These are phyloP conservation scores for Oryza glumipatula DNA, from an alignment of 176 grass and related monocot species.

Conservation along the genomic window DNA sequence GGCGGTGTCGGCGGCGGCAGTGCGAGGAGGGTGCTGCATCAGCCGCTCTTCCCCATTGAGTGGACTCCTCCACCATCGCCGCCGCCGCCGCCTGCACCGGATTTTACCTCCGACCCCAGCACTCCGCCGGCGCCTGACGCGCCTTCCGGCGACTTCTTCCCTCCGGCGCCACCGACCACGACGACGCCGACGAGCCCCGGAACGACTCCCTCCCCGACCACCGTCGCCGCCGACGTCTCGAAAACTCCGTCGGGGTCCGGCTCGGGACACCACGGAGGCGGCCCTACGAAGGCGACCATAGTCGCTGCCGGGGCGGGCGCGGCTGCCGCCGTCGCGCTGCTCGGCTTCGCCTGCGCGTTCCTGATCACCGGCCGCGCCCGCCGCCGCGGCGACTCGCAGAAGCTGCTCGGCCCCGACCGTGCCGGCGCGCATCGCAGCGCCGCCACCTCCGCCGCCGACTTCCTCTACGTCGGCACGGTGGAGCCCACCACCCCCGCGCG, in stretches of 20 bases:
- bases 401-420: constrained; percentile 63
- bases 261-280: constrained; percentile 11
- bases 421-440: constrained; percentile 21
- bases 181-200: neutral
- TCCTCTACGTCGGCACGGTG: constrained; percentile 82
- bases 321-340: constrained; percentile 42
- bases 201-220: constrained; percentile 38
- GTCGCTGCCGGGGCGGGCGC: constrained; percentile 50
- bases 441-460: constrained; percentile 47
- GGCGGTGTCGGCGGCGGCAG: constrained; percentile 10
- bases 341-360: constrained; percentile 44
- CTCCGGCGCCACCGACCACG: constrained; percentile 41
- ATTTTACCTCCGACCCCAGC: constrained; percentile 60
- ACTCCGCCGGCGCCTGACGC: constrained; percentile 35
- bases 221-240: constrained; percentile 56
- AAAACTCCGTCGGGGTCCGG: neutral
- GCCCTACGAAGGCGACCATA: constrained; percentile 52
- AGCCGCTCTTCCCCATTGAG: constrained; percentile 87
- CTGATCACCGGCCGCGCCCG: constrained; percentile 43
- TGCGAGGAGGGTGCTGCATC: constrained; percentile 64
- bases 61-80: constrained; percentile 80
- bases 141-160: constrained; percentile 56
- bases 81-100: constrained; percentile 56
- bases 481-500: constrained; percentile 61
- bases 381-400: constrained; percentile 57